Base-by-base conservation (phyloP, 257 asterid species). In the Echites panduratus region DNA sequence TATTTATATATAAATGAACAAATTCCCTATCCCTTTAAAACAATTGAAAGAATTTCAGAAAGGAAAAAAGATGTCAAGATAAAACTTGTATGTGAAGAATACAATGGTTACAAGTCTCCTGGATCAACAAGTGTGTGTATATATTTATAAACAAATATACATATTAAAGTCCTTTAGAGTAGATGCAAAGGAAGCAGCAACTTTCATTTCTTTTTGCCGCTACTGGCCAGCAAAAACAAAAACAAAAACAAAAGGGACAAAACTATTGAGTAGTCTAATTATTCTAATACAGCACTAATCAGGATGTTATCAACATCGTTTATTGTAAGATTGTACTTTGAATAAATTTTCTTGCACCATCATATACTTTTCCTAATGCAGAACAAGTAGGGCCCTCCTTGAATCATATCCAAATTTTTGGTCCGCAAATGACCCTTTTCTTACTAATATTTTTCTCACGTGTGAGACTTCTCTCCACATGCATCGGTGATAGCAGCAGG, bases 101-200 rank as follows among this genome's bases (percentile, higher is more conserved):
- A 75, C 45, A 83, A 71, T 72, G 75, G 50, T 83, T 78, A 81
- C 73, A 74, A 80, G 75, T 26, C 65, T 54, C 62, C 35, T 29
- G 12, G 57, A 53, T 48, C 52, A 75, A 32, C 66, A 63, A 47
- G 44, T 22, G 22, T 10, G 59, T 59, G 56, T 73, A 56, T 76
- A 73, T 77, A 52, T 78, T 72, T 48, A 76, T 38, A 53, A 58
- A 50, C 16, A 50, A 49, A 3, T n/a, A 49, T n/a, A 19, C n/a
- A 52, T 52, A 2, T 45, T 74, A 40, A 61, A 12, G 49, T 69
- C 35, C 61, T 68, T 47, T 57, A 73, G 87, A 84, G 87, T 84
- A 76, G 87, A 79, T 68, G 86, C 76, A 77, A 87, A 87, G 90
- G 78, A 84, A 82, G 73, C 80, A 75, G 75, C 80, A 50, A 50